Conservation (phyloP, 768 basidiomycete species). For the Xerocomus spinulosus region DNA sequence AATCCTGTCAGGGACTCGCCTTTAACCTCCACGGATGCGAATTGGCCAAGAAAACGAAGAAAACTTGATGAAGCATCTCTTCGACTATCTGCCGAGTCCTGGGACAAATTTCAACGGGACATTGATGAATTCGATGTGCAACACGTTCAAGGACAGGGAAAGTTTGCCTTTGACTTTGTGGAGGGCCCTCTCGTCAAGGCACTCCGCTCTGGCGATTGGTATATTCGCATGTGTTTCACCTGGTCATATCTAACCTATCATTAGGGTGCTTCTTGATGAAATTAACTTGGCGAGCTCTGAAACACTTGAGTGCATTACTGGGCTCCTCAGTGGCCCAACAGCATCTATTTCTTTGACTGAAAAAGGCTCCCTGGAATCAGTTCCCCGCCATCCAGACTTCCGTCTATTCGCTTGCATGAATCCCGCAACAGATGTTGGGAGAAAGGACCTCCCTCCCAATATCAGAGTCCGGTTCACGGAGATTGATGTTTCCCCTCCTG, state of each 20-base stretch:
- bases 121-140: slow-evolving; percentile 83
- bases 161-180: slow-evolving; percentile 91
- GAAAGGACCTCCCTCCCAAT: slow-evolving; percentile 91
- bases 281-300: slow-evolving; percentile 93
- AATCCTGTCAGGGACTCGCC: slow-evolving; percentile 9
- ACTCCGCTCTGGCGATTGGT: slow-evolving; percentile 87
- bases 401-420: slow-evolving; percentile 99
- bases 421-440: slow-evolving; percentile 97
- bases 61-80: slow-evolving; percentile 49
- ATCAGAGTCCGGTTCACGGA: slow-evolving; percentile 93
- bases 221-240: slow-evolving; percentile 25
- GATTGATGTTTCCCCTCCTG: slow-evolving; percentile 91
- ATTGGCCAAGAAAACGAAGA: slow-evolving; percentile 63
- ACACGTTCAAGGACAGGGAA: slow-evolving; percentile 82
- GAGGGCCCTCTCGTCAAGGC: slow-evolving; percentile 96
- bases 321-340: slow-evolving; percentile 78
- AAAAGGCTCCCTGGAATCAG: slow-evolving; percentile 83
- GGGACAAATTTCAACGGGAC: slow-evolving; percentile 63
- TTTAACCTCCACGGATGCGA: slow-evolving; percentile 34
- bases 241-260: not conserved
- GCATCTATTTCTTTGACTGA: slow-evolving; percentile 92
- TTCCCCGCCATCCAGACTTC: slow-evolving; percentile 92
- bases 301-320: slow-evolving; percentile 87
- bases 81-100: slow-evolving; percentile 47
- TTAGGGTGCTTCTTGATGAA: slow-evolving; percentile 92